Evolutionary conservation across 345 rosid species (phyloP).

Genomic region (Heritiera fomes): DNA sequence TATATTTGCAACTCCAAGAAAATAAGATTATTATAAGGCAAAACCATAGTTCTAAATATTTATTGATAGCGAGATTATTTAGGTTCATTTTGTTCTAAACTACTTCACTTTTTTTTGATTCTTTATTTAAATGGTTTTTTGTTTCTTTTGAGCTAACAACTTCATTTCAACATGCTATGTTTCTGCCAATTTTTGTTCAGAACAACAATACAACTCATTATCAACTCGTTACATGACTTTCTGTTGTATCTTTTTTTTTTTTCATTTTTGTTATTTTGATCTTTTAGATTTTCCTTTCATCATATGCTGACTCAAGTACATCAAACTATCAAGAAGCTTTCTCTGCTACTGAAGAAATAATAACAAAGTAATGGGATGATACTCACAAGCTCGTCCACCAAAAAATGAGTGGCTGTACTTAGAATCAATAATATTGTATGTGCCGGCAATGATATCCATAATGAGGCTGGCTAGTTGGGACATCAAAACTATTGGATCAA

Average conservation of each 20-base stretch:
- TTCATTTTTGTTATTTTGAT: background rate
- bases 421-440: slow-evolving; percentile 53
- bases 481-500: slow-evolving; percentile 93
- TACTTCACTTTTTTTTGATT: background rate
- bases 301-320: background rate
- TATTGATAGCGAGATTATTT: background rate
- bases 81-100: background rate
- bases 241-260: background rate
- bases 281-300: background rate
- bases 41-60: background rate
- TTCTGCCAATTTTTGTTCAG: background rate
- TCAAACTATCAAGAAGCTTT: slow-evolving; percentile 2
- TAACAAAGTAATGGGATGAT: slow-evolving; percentile 13
- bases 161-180: background rate
- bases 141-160: no score
- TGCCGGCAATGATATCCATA: slow-evolving; percentile 96
- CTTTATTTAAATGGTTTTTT: no score
- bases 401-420: slow-evolving; percentile 51
- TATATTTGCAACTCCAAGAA: background rate
- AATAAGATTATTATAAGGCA: background rate
- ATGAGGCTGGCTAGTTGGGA: slow-evolving; percentile 97
- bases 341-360: background rate
- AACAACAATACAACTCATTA: background rate
- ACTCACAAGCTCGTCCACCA: slow-evolving; percentile 79
- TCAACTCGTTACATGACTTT: background rate